Base-by-base conservation (phyloP, 2,329 filamentous ascomycete genomes). In the Calonectria crousiana region DNA sequence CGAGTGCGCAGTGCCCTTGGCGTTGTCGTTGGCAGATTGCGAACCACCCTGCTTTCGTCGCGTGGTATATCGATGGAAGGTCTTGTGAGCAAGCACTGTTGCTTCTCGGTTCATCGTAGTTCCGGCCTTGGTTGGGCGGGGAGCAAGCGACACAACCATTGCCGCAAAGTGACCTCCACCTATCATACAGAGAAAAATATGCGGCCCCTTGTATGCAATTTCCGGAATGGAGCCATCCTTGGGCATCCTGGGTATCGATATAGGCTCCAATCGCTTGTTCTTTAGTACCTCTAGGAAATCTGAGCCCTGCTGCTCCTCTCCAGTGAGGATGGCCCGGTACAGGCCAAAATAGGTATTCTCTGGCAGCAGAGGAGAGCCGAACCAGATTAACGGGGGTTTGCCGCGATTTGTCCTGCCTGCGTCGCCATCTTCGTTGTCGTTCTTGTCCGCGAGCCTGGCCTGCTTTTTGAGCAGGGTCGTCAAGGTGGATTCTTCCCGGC, bases 121-220 rank as follows among this genome's bases (percentile, higher is more conserved):
- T 4, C 89, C 88, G 67, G 92, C 91, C 82, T 95, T 96, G 47
- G 92, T 91, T 68, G 94, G 88, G 75, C 95, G 94, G 0, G 97
- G 96, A 0, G 95, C 92, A 5, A 98, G 89, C 0, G 95, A 95
- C 14, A 99, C 94, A 14, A 98, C 89, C 96, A 98, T 98, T 66
- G 95, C 97, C 0, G 97, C 97, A 82, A 99, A 99, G 83, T 99
- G 97, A 0, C 97, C 97, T 74, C 97, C 97, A 30, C 97, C 97
- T 66, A 99, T 98, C 97, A 99, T 99, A 85, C 96, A 98, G 62
- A 99, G 90, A 82, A 99, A 98, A 65, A 98, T 92, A 82, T 98
- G 96, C 2, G 95, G 95, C 10, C 93, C 93, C 30, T 92, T 91
- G 81, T 93, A 91, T 4, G 88, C 87, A 13, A 90, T 85, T 2